phyloP scores from a whole-genome alignment of 1,284 basidiomycete genomes.

The Cutaneotrichosporon sp. region DNA sequence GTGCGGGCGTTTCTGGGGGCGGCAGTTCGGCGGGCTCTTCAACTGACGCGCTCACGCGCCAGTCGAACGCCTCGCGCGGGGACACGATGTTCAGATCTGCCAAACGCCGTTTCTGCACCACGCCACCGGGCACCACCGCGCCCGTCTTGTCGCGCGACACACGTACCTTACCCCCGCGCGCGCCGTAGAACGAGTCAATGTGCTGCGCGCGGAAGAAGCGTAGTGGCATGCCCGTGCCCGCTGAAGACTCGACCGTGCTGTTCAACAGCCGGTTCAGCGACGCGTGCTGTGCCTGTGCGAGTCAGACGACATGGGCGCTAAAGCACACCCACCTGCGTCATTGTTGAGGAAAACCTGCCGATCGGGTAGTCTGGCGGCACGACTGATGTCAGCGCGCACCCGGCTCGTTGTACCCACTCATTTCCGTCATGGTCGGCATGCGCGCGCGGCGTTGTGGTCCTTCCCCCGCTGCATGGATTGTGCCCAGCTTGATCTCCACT shows the following conservation, averaged over 20 bases:
- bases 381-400: constrained; percentile 53
- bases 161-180: constrained; percentile 58
- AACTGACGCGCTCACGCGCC: constrained; percentile 81
- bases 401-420: constrained; percentile 65
- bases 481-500: constrained; percentile 90
- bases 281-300: constrained; percentile 82
- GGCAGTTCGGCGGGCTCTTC: constrained; percentile 56
- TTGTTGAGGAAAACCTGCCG: constrained; percentile 79
- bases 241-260: constrained; percentile 51
- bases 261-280: constrained; percentile 83
- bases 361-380: constrained; percentile 47
- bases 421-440: constrained; percentile 73
- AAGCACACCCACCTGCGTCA: constrained; percentile 63
- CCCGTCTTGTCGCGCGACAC: constrained; percentile 76
- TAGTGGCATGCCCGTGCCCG: constrained; percentile 57
- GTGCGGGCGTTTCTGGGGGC: constrained; percentile 42
- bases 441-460: constrained; percentile 50
- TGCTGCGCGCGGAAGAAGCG: constrained; percentile 73
- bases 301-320: too few species aligned
- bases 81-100: constrained; percentile 82
- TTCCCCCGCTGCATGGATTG: constrained; percentile 57
- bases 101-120: constrained; percentile 71
- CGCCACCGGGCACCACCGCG: constrained; percentile 56
- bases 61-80: constrained; percentile 79
- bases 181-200: constrained; percentile 71